phyloP scores from a whole-genome alignment of 495 filamentous ascomycete genomes.

The Gamarada debralockiae region DNA sequence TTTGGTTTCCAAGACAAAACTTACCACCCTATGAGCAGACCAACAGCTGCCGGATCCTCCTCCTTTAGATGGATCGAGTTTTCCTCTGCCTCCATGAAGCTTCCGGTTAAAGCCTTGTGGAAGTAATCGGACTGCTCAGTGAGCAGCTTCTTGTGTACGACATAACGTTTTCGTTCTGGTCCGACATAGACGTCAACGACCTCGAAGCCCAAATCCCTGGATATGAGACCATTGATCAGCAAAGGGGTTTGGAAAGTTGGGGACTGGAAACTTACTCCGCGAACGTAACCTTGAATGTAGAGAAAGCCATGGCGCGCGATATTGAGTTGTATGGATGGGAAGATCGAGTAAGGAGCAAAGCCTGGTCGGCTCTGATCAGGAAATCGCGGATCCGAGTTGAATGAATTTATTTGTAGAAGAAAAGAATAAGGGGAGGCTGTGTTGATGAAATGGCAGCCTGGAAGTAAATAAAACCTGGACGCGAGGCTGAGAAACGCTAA shows the following conservation, averaged over 20 bases:
- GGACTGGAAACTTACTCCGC: slow-evolving; percentile 7
- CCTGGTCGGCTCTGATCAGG: too few relatives aligned
- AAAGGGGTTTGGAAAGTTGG: neutral
- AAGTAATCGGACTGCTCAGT: slow-evolving; percentile 17
- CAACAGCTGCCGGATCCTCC: slow-evolving; percentile 5
- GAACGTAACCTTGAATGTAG: neutral
- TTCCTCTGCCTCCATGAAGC: slow-evolving; percentile 18
- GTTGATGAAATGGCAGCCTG: neutral
- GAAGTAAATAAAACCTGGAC: neutral
- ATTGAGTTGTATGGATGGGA: too few relatives aligned
- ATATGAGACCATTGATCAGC: neutral
- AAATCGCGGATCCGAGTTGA: too few relatives aligned
- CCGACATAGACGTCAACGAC: slow-evolving; percentile 2
- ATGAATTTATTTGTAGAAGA: too few relatives aligned
- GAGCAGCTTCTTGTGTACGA: slow-evolving; percentile 16
- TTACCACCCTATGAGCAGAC: slow-evolving; percentile 9
- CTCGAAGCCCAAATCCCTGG: slow-evolving; percentile 7
- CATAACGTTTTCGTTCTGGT: slow-evolving; percentile 6
- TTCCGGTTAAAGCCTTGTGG: slow-evolving; percentile 13
- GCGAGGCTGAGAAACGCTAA: too few relatives aligned
- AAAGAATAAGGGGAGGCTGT: neutral
- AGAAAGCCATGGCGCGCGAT: neutral
- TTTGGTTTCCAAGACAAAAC: too few relatives aligned
- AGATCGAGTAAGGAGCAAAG: too few relatives aligned
- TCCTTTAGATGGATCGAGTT: slow-evolving; percentile 14